phyloP scores from a whole-genome alignment of 352 stramenopile species.

The Globisporangium alternatum region DNA sequence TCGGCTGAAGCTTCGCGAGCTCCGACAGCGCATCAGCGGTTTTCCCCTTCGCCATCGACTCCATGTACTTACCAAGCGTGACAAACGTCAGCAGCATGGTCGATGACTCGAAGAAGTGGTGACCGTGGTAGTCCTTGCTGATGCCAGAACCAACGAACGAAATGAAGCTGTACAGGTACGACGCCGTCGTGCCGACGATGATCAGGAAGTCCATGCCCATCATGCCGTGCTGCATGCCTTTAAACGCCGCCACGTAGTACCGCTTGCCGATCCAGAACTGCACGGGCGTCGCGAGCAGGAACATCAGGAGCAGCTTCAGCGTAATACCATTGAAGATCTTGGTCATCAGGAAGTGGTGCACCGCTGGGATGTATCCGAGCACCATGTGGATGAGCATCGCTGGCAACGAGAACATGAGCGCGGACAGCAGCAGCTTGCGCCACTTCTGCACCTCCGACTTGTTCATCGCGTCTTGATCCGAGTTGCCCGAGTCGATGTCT shows the following conservation, averaged over 20 bases:
- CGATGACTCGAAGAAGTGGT: slow-evolving; percentile 88
- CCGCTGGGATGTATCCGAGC: slow-evolving; percentile 68
- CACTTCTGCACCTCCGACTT: slow-evolving; percentile 77
- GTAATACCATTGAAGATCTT: slow-evolving; percentile 72
- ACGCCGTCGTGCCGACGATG: slow-evolving; percentile 78
- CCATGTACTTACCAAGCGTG: slow-evolving; percentile 87
- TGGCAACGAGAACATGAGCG: slow-evolving; percentile 82
- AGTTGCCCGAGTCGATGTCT: slow-evolving; percentile 49
- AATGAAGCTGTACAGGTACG: slow-evolving; percentile 84
- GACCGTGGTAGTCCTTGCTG: slow-evolving; percentile 59
- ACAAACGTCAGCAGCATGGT: slow-evolving; percentile 87
- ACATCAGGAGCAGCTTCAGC: slow-evolving; percentile 83
- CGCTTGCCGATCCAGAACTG: slow-evolving; percentile 79
- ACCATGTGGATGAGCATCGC: slow-evolving; percentile 89
- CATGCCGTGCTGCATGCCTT: slow-evolving; percentile 77
- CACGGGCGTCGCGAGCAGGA: slow-evolving; percentile 75
- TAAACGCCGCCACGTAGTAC: slow-evolving; percentile 83
- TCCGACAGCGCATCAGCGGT: slow-evolving; percentile 74
- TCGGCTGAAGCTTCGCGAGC: slow-evolving; percentile 73
- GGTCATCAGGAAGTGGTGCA: slow-evolving; percentile 70
- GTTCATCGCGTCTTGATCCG: slow-evolving; percentile 62
- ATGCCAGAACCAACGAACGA: slow-evolving; percentile 68
- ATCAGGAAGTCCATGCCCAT: slow-evolving; percentile 91
- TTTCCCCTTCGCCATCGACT: slow-evolving; percentile 85
- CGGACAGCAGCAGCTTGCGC: slow-evolving; percentile 62